These are phyloP conservation scores for Phylloporus rhodoxanthus DNA, from an alignment of 768 basidiomycete genomes.

Conservation along the genomic window DNA sequence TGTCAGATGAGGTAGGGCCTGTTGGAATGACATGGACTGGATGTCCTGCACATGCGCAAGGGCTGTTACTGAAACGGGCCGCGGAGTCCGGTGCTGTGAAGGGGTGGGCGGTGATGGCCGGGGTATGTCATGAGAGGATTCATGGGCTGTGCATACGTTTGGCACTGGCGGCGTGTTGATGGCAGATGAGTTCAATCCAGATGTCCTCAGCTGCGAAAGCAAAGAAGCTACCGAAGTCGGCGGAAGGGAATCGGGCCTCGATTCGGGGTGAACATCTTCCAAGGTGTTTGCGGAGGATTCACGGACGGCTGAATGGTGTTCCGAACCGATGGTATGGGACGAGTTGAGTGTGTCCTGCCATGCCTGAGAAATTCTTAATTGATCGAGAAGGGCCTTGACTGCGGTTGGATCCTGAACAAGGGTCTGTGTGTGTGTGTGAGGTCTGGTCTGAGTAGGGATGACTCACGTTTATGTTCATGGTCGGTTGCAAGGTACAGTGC, in stretches of 20 bases:
- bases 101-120: conserved; percentile 5
- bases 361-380: conserved; percentile 58
- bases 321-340: conserved; percentile 3
- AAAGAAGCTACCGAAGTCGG: conserved; percentile 49
- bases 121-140: conserved; percentile 7
- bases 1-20: conserved; percentile 63
- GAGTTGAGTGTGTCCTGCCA: conserved; percentile 50
- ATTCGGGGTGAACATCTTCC: conserved; percentile 6
- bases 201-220: conserved; percentile 53
- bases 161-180: conserved; percentile 8
- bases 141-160: conserved; percentile 7
- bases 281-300: conserved; percentile 4
- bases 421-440: not conserved
- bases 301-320: conserved; percentile 1
- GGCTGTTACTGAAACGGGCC: conserved; percentile 3
- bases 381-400: conserved; percentile 67
- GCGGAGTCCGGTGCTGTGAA: conserved; percentile 12
- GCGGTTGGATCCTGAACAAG: conserved; percentile 54
- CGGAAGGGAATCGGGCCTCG: conserved; percentile 17
- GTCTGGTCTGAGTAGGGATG: not conserved
- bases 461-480: conserved; percentile 51
- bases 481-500: not conserved
- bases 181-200: conserved; percentile 16
- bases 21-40: conserved; percentile 55
- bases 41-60: conserved; percentile 31